These are phyloP conservation scores for carrot (Daucus carota) DNA, from an alignment of 129 eudicot genomes.

Conservation along the genomic window DH1_v3.0 NC_030382.2:47510001-47510500, in stretches of 20 bases:
- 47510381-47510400: background rate
- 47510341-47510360: background rate
- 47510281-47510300: conserved; percentile 53
- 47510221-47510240: conserved; percentile 62
- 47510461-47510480: conserved; percentile 66
- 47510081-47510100: background rate
- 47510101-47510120: background rate
- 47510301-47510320: conserved; percentile 34
- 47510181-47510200: conserved; percentile 60
- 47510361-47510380: background rate
- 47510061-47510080: background rate
- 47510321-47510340: background rate
- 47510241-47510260: conserved; percentile 54
- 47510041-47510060: conserved; percentile 49
- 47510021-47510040: conserved; percentile 62
- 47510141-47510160: background rate
- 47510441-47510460: conserved; percentile 79
- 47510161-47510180: conserved; percentile 23
- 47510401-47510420: conserved; percentile 51
- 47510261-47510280: conserved; percentile 47
- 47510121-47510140: background rate
- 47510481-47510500: conserved; percentile 80
- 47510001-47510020: conserved; percentile 41
- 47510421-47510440: conserved; percentile 74
- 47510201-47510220: conserved; percentile 50